Percentiles rank a stretch among this genome's conserved stretches.
phyloP scores from a whole-genome alignment of 2,329 filamentous ascomycete species.

The Talaromyces pinophilus region DNA sequence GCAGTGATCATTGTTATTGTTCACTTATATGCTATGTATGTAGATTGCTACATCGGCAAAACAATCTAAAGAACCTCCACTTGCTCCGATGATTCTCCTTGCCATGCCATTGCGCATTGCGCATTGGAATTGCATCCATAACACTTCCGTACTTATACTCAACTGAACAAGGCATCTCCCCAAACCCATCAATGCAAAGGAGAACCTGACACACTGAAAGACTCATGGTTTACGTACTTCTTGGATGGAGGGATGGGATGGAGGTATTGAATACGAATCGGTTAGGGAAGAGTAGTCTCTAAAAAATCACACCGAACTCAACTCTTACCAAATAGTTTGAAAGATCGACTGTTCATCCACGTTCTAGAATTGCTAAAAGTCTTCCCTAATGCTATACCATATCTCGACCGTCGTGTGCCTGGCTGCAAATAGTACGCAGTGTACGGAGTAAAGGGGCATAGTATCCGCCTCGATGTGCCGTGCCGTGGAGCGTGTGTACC shows the following conservation, averaged over 20 bases:
- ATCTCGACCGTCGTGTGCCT: background rate
- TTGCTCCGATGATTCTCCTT: background rate
- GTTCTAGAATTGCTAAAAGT: slow-evolving; percentile 3
- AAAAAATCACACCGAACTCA: background rate
- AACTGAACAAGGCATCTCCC: background rate
- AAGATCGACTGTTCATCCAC: background rate
- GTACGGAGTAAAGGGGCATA: background rate
- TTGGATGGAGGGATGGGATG: background rate
- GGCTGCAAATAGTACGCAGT: background rate
- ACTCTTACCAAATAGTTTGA: background rate
- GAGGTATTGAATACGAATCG: background rate
- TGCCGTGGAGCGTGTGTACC: background rate
- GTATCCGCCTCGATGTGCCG: background rate
- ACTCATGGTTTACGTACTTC: background rate
- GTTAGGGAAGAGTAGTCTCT: background rate
- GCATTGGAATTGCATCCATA: background rate
- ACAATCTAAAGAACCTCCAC: background rate
- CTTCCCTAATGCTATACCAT: background rate
- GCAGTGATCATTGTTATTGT: slow-evolving; percentile 12
- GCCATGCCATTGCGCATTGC: background rate
- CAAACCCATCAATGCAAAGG: background rate
- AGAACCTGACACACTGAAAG: background rate
- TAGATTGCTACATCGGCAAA: background rate
- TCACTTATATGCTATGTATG: too few relatives aligned
- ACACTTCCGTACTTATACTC: background rate